Percentiles rank a stretch among this genome's conserved stretches.
Conservation (phyloP, 2,329 filamentous ascomycete species). For the Chaetomium sp. region DNA sequence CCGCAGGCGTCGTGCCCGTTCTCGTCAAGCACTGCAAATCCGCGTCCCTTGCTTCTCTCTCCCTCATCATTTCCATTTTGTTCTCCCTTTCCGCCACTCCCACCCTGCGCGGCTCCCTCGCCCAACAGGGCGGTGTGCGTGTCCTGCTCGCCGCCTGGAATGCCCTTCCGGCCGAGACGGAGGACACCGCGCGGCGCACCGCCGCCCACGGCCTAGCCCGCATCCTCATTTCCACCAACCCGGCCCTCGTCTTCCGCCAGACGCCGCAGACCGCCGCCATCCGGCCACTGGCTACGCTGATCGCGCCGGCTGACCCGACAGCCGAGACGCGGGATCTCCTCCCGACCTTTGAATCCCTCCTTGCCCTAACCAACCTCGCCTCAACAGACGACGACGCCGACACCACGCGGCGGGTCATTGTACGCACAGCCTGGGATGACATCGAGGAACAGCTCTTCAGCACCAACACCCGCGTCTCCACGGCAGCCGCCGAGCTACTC, state of each 20-base stretch:
- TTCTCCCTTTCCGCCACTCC: slow-evolving; percentile 69
- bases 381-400: slow-evolving; percentile 68
- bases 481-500: slow-evolving; percentile 79
- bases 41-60: slow-evolving; percentile 62
- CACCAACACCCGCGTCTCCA: slow-evolving; percentile 66
- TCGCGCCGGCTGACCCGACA: slow-evolving; percentile 54
- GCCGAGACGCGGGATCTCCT: slow-evolving; percentile 68
- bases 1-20: slow-evolving; percentile 69
- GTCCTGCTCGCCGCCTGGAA: slow-evolving; percentile 68
- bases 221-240: slow-evolving; percentile 81
- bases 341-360: slow-evolving; percentile 81
- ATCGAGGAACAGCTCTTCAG: slow-evolving; percentile 81
- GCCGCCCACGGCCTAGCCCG: slow-evolving; percentile 77
- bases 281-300: slow-evolving; percentile 68
- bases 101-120: slow-evolving; percentile 68
- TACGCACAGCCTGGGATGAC: slow-evolving; percentile 65
- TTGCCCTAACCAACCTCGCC: slow-evolving; percentile 90
- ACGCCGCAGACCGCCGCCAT: slow-evolving; percentile 74
- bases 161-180: slow-evolving; percentile 47
- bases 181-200: slow-evolving; percentile 43
- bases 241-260: slow-evolving; percentile 74
- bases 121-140: slow-evolving; percentile 89
- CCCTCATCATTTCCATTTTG: slow-evolving; percentile 69
- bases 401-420: slow-evolving; percentile 59
- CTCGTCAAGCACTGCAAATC: slow-evolving; percentile 70